These are phyloP conservation scores for Xylaria hypoxylon DNA, from an alignment of 2,329 filamentous ascomycete genomes.

Conservation along the genomic window DNA sequence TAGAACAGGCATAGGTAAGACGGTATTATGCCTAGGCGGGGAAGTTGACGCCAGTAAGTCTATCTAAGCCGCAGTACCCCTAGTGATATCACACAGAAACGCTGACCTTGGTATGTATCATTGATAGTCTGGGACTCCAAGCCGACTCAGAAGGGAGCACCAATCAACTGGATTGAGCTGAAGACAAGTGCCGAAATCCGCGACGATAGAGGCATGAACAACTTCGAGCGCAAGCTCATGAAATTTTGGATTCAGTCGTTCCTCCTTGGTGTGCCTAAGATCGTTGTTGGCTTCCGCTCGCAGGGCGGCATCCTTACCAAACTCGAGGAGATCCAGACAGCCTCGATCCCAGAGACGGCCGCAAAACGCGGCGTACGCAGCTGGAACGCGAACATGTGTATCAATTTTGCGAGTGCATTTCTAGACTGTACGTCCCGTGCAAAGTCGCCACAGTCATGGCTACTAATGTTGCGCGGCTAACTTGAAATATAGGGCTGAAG, in stretches of 20 bases:
- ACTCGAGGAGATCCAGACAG: slow-evolving; percentile 83
- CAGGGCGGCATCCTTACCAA: slow-evolving; percentile 76
- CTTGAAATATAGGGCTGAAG: slow-evolving; percentile 66
- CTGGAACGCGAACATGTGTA: slow-evolving; percentile 95
- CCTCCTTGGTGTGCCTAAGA: slow-evolving; percentile 88
- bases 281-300: slow-evolving; percentile 89
- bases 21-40: slow-evolving; percentile 82
- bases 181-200: slow-evolving; percentile 86
- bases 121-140: slow-evolving; percentile 83
- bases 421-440: slow-evolving; percentile 72
- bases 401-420: slow-evolving; percentile 86
- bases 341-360: slow-evolving; percentile 80
- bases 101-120: slow-evolving; percentile 3
- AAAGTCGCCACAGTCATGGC: slow-evolving; percentile 21
- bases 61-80: not conserved
- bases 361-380: slow-evolving; percentile 71
- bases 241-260: slow-evolving; percentile 99
- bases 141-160: slow-evolving; percentile 70
- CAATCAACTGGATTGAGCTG: slow-evolving; percentile 92
- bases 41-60: slow-evolving; percentile 88
- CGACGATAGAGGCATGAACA: slow-evolving; percentile 74
- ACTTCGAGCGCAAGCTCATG: slow-evolving; percentile 89
- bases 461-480: slow-evolving; percentile 4
- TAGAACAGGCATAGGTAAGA: slow-evolving; percentile 83
- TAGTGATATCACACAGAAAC: slow-evolving; percentile 15